Evolutionary conservation across 1,284 basidiomycete genomes (phyloP), one percentile per base, ranked within the genome.

Genomic region (Moesziomyces sp.): DNA sequence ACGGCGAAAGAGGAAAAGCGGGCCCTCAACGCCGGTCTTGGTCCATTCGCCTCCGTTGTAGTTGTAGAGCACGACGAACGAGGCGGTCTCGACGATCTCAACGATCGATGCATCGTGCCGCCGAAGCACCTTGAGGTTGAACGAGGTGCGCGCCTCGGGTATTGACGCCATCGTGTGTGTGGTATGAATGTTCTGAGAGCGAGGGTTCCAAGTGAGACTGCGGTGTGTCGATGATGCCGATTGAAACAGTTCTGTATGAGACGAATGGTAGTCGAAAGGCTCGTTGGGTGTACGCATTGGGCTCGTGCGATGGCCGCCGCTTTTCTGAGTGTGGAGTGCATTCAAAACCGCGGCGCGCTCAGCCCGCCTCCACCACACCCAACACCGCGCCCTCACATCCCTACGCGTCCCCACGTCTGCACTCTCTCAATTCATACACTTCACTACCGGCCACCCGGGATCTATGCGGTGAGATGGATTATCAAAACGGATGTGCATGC

Each of bases 1-100:
- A 91, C 92, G 87, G 82, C 93, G 91, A 80, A 91, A 93, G 63
- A 95, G 86, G 85, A 95, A 94, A 89, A 94, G 92, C 79, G 90
- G 91, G 2, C 93, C 93, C 83, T 94, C 93, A 77, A 87, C 91
- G 26, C 92, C 92, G 56, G 91, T 90, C 85, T 93, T 93, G 84
- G 90, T 89, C 84, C 84, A 84, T 52, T 81, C 77, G 3, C 80
- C 81, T 13, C 48, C 46, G 33, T 76, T 65, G 71, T 81, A 81
- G 58, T 77, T 78, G 71, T 86, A 86, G 9, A 85, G 71, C 10
- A 84, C 81, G 7, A 93, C 91, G 85, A 93, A 91, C 74, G 89
- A 91, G 84, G 93, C 93, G 74, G 92, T 91, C 83, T 93, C 91
- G 68, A 93, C 89, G 74, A 95, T 93, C 44, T 89, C 89, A 42